Evolutionary conservation across 495 filamentous ascomycete species (phyloP).

Genomic region (Oleoguttula mirabilis): DNA sequence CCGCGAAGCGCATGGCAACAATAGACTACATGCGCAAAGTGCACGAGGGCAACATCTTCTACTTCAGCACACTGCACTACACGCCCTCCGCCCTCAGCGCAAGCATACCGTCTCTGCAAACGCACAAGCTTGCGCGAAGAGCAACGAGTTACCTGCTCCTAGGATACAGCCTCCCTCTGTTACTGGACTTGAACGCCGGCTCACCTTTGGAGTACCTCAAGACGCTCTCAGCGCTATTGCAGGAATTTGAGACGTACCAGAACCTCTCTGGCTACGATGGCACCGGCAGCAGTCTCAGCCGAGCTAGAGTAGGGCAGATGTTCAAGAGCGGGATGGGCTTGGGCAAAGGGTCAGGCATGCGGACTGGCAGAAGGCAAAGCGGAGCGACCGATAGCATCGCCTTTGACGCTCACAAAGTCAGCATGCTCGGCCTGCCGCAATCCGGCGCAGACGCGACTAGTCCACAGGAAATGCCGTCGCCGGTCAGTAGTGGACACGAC

Average conservation of each 20-base stretch:
- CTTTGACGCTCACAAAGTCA: conserved; percentile 30
- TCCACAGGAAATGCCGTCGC: conserved; percentile 9
- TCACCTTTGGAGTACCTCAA: conserved; percentile 74
- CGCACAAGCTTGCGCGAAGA: conserved; percentile 65
- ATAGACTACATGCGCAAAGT: conserved; percentile 85
- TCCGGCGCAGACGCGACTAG: conserved; percentile 24
- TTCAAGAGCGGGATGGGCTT: conserved; percentile 61
- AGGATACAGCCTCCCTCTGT: conserved; percentile 76
- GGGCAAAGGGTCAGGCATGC: conserved; percentile 43
- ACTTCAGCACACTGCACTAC: conserved; percentile 94
- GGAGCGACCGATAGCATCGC: conserved; percentile 51
- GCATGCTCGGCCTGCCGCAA: conserved; percentile 18
- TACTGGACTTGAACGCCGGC: conserved; percentile 72
- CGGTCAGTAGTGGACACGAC: conserved; percentile 8
- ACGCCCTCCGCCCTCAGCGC: conserved; percentile 63
- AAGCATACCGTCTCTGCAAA: conserved; percentile 70
- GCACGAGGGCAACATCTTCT: conserved; percentile 75
- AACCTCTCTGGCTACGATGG: conserved; percentile 56
- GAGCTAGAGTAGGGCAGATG: conserved; percentile 75
- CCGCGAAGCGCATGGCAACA: conserved; percentile 90
- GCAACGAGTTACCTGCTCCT: conserved; percentile 90
- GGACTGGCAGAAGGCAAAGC: conserved; percentile 53
- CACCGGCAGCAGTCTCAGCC: conserved; percentile 55
- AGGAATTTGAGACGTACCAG: conserved; percentile 89
- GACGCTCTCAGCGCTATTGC: conserved; percentile 70